phyloP scores from a whole-genome alignment of 768 basidiomycete species.

The Collybia sp. region DNA sequence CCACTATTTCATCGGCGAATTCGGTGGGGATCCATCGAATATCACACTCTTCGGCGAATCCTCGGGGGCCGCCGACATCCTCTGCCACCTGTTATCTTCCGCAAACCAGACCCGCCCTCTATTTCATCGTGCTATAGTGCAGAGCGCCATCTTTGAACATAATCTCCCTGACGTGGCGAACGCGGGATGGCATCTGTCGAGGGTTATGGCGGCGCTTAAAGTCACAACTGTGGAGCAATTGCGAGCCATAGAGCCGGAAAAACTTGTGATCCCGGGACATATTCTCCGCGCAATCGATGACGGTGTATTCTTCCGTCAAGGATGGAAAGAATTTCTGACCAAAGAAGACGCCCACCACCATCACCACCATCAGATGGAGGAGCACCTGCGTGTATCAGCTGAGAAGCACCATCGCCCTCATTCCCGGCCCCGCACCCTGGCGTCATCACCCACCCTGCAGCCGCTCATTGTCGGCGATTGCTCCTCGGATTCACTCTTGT shows the following conservation, averaged over 20 bases:
- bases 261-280: constrained; percentile 48
- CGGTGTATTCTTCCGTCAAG: constrained; percentile 58
- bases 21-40: constrained; percentile 65
- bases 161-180: constrained; percentile 53
- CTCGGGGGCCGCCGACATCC: constrained; percentile 53
- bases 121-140: constrained; percentile 73
- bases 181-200: constrained; percentile 65
- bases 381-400: constrained; percentile 21
- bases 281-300: constrained; percentile 61
- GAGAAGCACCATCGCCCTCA: constrained; percentile 10
- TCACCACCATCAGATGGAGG: constrained; percentile 19
- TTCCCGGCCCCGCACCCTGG: constrained; percentile 15
- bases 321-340: constrained; percentile 47
- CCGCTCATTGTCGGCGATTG: constrained; percentile 77
- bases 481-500: constrained; percentile 57
- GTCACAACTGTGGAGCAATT: constrained; percentile 57
- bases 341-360: constrained; percentile 26
- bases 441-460: constrained; percentile 37
- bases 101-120: constrained; percentile 55
- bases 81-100: constrained; percentile 59
- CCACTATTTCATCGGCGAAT: constrained; percentile 50
- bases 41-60: constrained; percentile 48
- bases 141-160: constrained; percentile 62
- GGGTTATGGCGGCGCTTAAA: constrained; percentile 52
- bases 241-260: constrained; percentile 51